Conservation (phyloP, 176 grass and related monocot species). For the Tillandsia fasciculata region DNA sequence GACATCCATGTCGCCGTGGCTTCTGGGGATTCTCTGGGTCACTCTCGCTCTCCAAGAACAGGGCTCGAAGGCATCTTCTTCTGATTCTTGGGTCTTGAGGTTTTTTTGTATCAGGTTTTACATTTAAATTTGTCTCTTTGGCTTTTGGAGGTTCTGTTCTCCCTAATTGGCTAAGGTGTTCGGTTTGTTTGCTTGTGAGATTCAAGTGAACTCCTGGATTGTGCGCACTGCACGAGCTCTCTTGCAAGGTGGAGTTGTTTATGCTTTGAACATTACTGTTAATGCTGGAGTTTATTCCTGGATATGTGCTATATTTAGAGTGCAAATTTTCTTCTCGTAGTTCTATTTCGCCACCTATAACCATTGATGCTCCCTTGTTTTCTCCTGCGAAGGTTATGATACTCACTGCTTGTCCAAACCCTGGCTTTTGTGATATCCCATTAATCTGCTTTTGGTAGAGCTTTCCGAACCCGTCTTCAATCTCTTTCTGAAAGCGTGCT, state of each 20-base stretch:
- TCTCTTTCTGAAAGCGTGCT: constrained; percentile 38
- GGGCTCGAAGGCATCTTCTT: constrained; percentile 65
- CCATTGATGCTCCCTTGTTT: constrained; percentile 74
- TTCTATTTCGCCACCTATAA: constrained; percentile 13
- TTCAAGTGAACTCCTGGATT: constrained; percentile 62
- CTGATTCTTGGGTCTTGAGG: constrained; percentile 21
- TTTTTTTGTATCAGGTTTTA: constrained; percentile 4
- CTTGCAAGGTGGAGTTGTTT: constrained; percentile 79
- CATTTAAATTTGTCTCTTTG: neutral
- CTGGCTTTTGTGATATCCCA: constrained; percentile 4
- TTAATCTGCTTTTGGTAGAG: constrained; percentile 9
- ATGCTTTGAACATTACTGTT: constrained; percentile 87
- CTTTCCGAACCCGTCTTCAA: constrained; percentile 47
- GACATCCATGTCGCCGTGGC: constrained; percentile 41
- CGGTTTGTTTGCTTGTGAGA: constrained; percentile 12
- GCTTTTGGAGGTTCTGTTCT: neutral
- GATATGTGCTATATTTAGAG: neutral
- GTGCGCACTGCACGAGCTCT: constrained; percentile 48
- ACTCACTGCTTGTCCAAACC: neutral
- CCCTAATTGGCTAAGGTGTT: neutral
- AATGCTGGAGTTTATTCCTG: constrained; percentile 33
- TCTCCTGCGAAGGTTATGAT: constrained; percentile 69
- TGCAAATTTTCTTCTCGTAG: neutral
- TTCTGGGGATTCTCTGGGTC: constrained; percentile 35
- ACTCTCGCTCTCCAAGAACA: constrained; percentile 73